Evolutionary conservation across 2,329 filamentous ascomycete species (phyloP).

Genomic region (Colletotrichum phormii): DNA sequence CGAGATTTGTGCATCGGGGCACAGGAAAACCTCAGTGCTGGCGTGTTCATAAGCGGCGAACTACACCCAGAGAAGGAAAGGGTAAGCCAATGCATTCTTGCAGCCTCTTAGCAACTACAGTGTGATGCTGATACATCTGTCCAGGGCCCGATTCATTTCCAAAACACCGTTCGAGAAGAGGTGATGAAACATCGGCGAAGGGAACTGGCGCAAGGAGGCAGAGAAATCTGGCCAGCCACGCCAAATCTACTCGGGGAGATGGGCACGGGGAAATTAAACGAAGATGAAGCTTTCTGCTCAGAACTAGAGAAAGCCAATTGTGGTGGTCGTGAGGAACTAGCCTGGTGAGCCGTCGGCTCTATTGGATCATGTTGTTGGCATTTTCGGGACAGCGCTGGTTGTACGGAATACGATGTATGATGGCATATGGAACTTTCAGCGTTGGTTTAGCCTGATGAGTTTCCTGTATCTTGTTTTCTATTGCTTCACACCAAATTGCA

Average conservation of each 20-base stretch:
- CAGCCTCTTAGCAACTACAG: too few species aligned
- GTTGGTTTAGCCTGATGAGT: neutral
- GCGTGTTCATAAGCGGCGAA: conserved; percentile 63
- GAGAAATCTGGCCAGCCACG: conserved; percentile 47
- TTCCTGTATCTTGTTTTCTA: neutral
- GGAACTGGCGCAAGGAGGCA: conserved; percentile 39
- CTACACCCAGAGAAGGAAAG: conserved; percentile 66
- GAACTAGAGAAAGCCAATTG: conserved; percentile 38
- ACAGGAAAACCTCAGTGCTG: conserved; percentile 62
- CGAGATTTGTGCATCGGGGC: conserved; percentile 61
- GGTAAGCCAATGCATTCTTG: neutral
- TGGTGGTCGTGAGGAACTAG: conserved; percentile 33
- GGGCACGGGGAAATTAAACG: conserved; percentile 41
- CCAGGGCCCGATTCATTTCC: conserved; percentile 59
- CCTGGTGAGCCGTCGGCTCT: conserved; percentile 31
- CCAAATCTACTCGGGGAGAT: conserved; percentile 39
- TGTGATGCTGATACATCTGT: conserved; percentile 35
- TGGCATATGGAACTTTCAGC: neutral
- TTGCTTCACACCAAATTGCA: neutral
- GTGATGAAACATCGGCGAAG: conserved; percentile 44
- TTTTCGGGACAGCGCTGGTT: neutral
- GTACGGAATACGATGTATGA: conserved; percentile 3
- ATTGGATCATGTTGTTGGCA: neutral
- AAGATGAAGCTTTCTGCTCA: conserved; percentile 45
- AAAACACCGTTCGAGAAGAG: conserved; percentile 41